Percentiles rank a stretch among this genome's conserved stretches.
Conservation (phyloP, 495 filamentous ascomycete genomes). For the Aspergillus baeticus region DNA sequence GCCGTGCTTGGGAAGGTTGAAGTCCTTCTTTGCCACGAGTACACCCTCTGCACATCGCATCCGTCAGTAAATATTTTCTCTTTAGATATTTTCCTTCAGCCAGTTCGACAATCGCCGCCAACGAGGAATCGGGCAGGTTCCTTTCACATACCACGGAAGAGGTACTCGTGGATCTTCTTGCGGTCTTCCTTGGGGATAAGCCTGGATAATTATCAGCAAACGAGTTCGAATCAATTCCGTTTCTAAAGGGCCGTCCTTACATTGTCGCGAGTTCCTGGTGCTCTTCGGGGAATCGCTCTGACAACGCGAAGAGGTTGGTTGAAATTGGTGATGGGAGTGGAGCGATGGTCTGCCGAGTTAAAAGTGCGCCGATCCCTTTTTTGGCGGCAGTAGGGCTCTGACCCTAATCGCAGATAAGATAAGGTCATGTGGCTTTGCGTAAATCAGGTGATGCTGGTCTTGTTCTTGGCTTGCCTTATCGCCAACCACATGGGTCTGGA, state of each 20-base stretch:
- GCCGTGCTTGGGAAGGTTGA: slow-evolving; percentile 86
- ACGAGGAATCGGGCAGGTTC: slow-evolving; percentile 8
- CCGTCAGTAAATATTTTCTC: slow-evolving; percentile 18
- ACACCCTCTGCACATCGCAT: slow-evolving; percentile 72
- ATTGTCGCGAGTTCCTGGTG: slow-evolving; percentile 61
- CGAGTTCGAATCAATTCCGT: neutral
- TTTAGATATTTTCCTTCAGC: neutral
- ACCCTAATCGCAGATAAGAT: slow-evolving; percentile 35
- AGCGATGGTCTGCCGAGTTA: slow-evolving; percentile 29
- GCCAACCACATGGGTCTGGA: neutral
- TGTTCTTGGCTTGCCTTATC: slow-evolving; percentile 4
- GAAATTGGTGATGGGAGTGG: slow-evolving; percentile 39
- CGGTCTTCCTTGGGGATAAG: slow-evolving; percentile 99
- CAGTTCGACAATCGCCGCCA: neutral
- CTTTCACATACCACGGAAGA: slow-evolving; percentile 81
- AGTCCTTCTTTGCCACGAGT: slow-evolving; percentile 98
- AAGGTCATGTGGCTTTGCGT: slow-evolving; percentile 6
- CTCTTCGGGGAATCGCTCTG: slow-evolving; percentile 59
- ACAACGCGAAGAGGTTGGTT: slow-evolving; percentile 46
- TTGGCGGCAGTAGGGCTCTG: slow-evolving; percentile 33
- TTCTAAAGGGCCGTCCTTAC: slow-evolving; percentile 27
- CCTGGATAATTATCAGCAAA: slow-evolving; percentile 44
- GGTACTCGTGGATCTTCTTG: slow-evolving; percentile 99
- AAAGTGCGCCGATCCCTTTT: slow-evolving; percentile 43
- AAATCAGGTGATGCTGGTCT: neutral